Percentiles rank a stretch among this genome's conserved stretches.
Evolutionary conservation across 371 early-diverging fungal species (phyloP).

Genomic region (Entomophthora muscae): DNA sequence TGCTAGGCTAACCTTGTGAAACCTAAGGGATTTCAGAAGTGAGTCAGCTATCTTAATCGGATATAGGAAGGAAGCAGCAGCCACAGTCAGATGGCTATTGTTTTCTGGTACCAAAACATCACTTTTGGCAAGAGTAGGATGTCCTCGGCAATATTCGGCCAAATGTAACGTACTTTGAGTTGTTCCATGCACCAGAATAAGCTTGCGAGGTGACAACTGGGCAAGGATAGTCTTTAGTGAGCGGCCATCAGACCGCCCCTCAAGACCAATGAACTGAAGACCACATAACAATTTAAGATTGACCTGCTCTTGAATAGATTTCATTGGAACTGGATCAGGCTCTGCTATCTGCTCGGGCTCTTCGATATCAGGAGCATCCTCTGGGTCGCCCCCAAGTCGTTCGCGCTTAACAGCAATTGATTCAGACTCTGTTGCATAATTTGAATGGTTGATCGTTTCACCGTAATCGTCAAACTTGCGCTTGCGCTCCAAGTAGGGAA

Average conservation of each 20-base stretch:
- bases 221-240: background rate
- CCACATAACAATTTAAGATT: constrained; percentile 45
- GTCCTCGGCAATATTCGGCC: background rate
- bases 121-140: background rate
- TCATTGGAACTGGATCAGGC: constrained; percentile 31
- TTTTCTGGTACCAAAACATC: background rate
- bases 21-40: background rate
- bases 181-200: background rate
- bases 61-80: background rate
- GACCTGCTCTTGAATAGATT: constrained; percentile 38
- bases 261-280: constrained; percentile 70
- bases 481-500: constrained; percentile 63
- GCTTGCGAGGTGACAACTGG: background rate
- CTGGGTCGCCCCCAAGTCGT: constrained; percentile 14
- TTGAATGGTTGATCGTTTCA: constrained; percentile 65
- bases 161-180: background rate
- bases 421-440: constrained; percentile 39
- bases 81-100: background rate
- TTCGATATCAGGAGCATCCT: constrained; percentile 13
- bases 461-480: constrained; percentile 88
- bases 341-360: constrained; percentile 20
- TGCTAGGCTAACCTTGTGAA: background rate
- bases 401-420: constrained; percentile 17
- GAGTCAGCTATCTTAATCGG: background rate
- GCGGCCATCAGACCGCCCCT: constrained; percentile 27